phyloP scores from a whole-genome alignment of 2,329 filamentous ascomycete species.

The Fusarium sp. region DNA sequence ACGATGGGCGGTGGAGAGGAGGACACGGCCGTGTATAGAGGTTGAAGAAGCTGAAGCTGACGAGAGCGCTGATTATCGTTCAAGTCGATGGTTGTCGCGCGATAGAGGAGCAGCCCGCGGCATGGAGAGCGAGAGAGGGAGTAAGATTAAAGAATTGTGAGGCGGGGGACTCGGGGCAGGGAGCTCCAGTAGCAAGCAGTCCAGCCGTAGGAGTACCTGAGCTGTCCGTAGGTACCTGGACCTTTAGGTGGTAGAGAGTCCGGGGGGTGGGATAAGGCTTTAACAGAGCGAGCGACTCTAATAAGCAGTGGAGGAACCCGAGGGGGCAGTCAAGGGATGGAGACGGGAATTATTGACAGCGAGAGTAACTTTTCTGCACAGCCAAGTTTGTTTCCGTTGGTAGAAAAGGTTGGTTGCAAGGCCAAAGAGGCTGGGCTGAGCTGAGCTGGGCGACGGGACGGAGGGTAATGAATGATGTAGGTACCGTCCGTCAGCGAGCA shows the following conservation, averaged over 20 bases:
- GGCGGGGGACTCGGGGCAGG: constrained; percentile 29
- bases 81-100: constrained; percentile 31
- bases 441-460: neutral
- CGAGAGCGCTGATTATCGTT: constrained; percentile 21
- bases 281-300: constrained; percentile 1
- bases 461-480: neutral
- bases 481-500: neutral
- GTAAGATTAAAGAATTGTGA: constrained; percentile 40
- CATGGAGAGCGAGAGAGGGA: constrained; percentile 33
- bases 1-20: neutral
- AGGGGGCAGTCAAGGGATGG: neutral
- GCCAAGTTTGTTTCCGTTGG: neutral
- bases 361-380: neutral
- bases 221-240: neutral
- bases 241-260: constrained; percentile 5
- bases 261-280: constrained; percentile 5
- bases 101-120: constrained; percentile 29
- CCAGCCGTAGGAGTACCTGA: constrained; percentile 3
- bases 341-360: neutral
- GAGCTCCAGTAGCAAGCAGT: constrained; percentile 29
- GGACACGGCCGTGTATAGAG: neutral
- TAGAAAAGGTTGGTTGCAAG: neutral
- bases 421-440: constrained; percentile 1
- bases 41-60: constrained; percentile 7
- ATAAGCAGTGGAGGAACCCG: constrained; percentile 2